These are phyloP conservation scores for Cubamyces sp. DNA, from an alignment of 768 basidiomycete species.

Conservation along the genomic window DNA sequence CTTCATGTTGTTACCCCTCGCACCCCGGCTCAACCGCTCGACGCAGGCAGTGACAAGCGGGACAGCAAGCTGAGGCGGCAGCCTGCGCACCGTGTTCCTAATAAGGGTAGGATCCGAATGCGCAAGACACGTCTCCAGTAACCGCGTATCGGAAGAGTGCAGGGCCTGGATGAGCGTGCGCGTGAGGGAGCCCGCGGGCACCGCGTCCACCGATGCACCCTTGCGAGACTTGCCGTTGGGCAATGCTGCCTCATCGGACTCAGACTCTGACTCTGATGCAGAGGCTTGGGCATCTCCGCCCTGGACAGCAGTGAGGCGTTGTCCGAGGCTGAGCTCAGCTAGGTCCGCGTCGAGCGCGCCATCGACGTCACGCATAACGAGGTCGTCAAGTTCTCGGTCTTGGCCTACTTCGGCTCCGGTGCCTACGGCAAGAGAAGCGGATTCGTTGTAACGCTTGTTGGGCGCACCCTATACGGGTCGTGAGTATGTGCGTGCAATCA, in stretches of 20 bases:
- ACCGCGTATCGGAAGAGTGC: constrained; percentile 88
- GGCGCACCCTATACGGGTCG: constrained; percentile 41
- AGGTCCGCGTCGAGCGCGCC: constrained; percentile 81
- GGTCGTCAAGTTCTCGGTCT: constrained; percentile 54
- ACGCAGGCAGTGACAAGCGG: constrained; percentile 87
- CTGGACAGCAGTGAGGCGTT: constrained; percentile 78
- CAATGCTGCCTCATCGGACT: constrained; percentile 43
- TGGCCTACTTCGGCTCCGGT: constrained; percentile 72
- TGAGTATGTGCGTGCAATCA: background rate
- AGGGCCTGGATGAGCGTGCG: constrained; percentile 95
- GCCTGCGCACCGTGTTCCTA: constrained; percentile 80
- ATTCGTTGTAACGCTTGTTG: constrained; percentile 72
- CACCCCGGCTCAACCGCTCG: constrained; percentile 82
- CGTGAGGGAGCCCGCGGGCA: constrained; percentile 86
- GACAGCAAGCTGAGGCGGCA: constrained; percentile 87
- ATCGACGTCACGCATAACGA: constrained; percentile 54
- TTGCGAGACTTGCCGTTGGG: constrained; percentile 33
- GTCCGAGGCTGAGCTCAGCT: constrained; percentile 90
- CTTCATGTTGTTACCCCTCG: constrained; percentile 71
- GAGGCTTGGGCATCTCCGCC: constrained; percentile 47
- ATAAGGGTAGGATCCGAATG: constrained; percentile 85
- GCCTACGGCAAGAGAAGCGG: constrained; percentile 59
- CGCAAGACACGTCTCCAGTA: constrained; percentile 84
- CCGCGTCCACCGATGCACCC: constrained; percentile 39
- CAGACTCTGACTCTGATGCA: constrained; percentile 48